Evolutionary conservation across 2,329 filamentous ascomycete genomes (phyloP), one percentile per base, ranked within the genome.

Genomic region (Penicillium sp.): DNA sequence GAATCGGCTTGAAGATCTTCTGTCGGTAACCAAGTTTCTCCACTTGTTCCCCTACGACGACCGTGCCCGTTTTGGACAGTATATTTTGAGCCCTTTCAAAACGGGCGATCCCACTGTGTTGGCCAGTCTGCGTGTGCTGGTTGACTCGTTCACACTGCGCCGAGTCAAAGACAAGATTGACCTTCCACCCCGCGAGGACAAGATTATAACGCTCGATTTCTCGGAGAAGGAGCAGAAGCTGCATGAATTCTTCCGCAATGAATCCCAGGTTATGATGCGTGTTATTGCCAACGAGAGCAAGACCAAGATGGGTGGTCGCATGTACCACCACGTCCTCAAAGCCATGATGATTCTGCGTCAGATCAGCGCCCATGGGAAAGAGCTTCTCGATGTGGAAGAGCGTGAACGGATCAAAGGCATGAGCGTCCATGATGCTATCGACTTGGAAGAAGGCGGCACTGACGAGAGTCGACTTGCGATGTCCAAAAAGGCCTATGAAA

Each of bases 251-350:
- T 96, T 97, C 68, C 82, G 87, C 16, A 82, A 80, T 55, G 86
- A 93, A 57, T 89, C 90, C 0, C 80, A 85, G 51, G 84, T 87
- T 46, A 84, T 90, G 60, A 84, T 97, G 57, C 80, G 84, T 50
- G 83, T 89, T 2, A 81, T 96, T 54, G 81, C 81, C 7, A 70
- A 81, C 63, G 72, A 82, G 58, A 76, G 78, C 56, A 80, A 80
- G 42, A 84, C 81, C 52, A 80, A 81, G 51, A 76, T 93, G 41
- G 86, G 86, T 32, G 91, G 90, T 34, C 88, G 85, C 56, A 86
- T 87, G n/a, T 96, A 95, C 62, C 90, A 93, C 38, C 88, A 95
- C 58, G 93, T 98, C 38, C 72, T 98, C 50, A 90, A 93, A 55
- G 87, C 89, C 4, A 95, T 98, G 61, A 78, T 94, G 55, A 85